These are phyloP conservation scores for Laetiporus sulphureus DNA, from an alignment of 1,284 basidiomycete genomes.

Conservation along the genomic window DNA sequence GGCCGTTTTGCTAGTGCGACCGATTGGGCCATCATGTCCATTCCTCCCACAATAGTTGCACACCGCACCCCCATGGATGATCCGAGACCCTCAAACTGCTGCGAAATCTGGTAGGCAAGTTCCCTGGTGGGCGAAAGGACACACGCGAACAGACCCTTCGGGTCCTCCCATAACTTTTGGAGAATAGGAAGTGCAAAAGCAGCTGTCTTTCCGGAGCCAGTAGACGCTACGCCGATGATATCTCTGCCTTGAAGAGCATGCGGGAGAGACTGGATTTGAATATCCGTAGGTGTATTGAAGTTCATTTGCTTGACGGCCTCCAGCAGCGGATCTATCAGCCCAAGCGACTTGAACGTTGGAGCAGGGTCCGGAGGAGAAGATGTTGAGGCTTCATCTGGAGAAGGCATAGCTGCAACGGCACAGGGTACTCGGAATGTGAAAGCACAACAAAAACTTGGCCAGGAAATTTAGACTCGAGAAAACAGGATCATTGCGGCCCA, in stretches of 20 bases:
- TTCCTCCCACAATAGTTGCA: conserved; percentile 90
- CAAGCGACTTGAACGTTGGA: conserved; percentile 60
- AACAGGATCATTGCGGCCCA: too few species aligned
- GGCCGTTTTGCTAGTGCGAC: conserved; percentile 92
- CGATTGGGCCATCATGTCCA: conserved; percentile 91
- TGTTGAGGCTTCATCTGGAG: conserved; percentile 52
- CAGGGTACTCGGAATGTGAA: neutral
- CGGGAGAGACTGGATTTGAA: conserved; percentile 88
- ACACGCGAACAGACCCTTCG: conserved; percentile 89
- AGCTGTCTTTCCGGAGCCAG: conserved; percentile 97
- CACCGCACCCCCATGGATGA: conserved; percentile 92
- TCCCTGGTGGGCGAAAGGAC: conserved; percentile 96
- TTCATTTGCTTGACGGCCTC: conserved; percentile 80
- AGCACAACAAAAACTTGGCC: too few species aligned
- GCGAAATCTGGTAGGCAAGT: conserved; percentile 96
- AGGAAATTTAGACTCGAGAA: too few species aligned
- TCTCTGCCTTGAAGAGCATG: conserved; percentile 88
- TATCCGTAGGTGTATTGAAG: conserved; percentile 87
- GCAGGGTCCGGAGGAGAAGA: conserved; percentile 31
- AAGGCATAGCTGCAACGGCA: conserved; percentile 19
- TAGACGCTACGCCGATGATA: conserved; percentile 96
- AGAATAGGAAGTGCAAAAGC: conserved; percentile 96
- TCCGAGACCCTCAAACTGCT: conserved; percentile 92
- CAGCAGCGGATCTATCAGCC: conserved; percentile 86
- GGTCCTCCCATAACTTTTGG: conserved; percentile 96